Evolutionary conservation across 495 filamentous ascomycete genomes (phyloP), one percentile per base, ranked within the genome.

Genomic region (Tuber brumale): DNA sequence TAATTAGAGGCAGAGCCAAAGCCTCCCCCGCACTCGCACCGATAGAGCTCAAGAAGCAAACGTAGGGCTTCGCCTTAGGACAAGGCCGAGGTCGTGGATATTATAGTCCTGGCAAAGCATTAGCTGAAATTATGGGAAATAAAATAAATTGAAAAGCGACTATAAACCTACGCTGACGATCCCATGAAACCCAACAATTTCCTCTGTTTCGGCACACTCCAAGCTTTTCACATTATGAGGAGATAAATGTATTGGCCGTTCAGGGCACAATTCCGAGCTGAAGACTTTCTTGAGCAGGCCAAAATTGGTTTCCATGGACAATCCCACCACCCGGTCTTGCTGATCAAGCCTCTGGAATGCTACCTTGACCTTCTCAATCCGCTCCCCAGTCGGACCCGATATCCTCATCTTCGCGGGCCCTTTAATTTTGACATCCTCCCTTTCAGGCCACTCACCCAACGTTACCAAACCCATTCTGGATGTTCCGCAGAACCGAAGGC

Each of bases 131-230:
- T 31, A 46, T 10, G 18, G 69, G 16, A 18, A 43, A 35, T 48
- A 31, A 48, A 16, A 3, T 10, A 43, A 35, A 43, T 3, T 9
- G 1, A 27, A 1, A 18, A 66, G 12, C 31, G 7, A 21, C 37
- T 21, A 5, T 35, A n/a, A 27, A 76, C 80, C 70, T 76, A 82
- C 77, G 31, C 77, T 74, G 41, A 82, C 79, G 48, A 82, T 51
- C 16, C 77, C 81, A 72, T 83, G 78, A 61, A 83, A 83, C 48
- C 81, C 81, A 48, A 82, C 78, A 23, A 83, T 76, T 35, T 83
- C 78, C 27, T 77, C 27, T 41, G 74, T 51, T 12, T 78, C 46
- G 7, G 37, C 69, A 31, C 81, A 82, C 45, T 74, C 77, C 19
- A 83, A 70, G 37, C 51, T 46, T 70, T 76, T 81, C 4, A 82